Percentiles rank a stretch among this genome's conserved stretches.
phyloP scores from a whole-genome alignment of 441 rosid genomes.

The Croton setiger region DNA sequence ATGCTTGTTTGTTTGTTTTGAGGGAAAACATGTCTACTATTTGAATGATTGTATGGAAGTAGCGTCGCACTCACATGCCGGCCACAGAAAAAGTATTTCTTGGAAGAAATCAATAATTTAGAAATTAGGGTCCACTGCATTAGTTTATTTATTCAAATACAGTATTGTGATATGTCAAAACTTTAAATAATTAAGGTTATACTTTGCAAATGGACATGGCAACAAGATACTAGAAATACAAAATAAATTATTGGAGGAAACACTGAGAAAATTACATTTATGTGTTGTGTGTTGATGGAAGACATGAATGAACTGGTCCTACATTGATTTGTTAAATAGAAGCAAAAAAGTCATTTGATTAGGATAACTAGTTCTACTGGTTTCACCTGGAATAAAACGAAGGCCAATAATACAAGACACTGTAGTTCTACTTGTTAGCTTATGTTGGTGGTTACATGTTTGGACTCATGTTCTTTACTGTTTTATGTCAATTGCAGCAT shows the following conservation, averaged over 20 bases:
- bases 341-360: conserved; percentile 2
- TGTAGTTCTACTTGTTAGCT: neutral
- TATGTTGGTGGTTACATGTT: neutral
- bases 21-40: neutral
- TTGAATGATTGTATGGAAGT: conserved; percentile 7
- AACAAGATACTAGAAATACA: neutral
- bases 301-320: neutral
- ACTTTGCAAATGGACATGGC: neutral
- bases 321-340: neutral
- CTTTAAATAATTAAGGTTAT: conserved; percentile 1
- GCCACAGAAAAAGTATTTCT: conserved; percentile 12
- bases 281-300: neutral
- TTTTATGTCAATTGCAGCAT: conserved; percentile 43
- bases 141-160: neutral
- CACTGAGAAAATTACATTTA: neutral
- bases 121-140: conserved; percentile 16
- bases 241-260: neutral
- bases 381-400: neutral
- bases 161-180: conserved; percentile 3
- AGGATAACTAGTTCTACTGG: neutral
- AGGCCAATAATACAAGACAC: neutral
- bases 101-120: conserved; percentile 22
- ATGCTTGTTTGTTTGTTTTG: neutral
- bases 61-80: conserved; percentile 20
- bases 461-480: neutral